These are phyloP conservation scores for Entophlyctis helioformis DNA, from an alignment of 192 early-diverging fungal genomes.

Conservation along the genomic window DNA sequence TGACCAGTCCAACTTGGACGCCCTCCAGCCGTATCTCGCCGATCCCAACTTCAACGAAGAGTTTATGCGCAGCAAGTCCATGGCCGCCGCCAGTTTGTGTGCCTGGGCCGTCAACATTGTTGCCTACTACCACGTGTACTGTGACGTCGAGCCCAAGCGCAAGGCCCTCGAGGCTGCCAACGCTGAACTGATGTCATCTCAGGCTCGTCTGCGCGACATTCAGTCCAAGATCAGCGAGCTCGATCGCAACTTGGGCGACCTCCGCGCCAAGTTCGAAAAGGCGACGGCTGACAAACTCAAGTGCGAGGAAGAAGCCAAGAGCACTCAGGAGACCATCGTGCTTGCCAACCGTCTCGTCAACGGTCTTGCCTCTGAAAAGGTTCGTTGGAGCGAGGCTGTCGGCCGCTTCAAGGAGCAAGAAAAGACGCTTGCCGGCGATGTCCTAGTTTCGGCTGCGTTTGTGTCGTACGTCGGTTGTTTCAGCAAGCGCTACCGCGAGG, in stretches of 20 bases:
- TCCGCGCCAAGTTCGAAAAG: slow-evolving; percentile 52
- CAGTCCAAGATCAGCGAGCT: slow-evolving; percentile 50
- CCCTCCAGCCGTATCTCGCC: slow-evolving; percentile 41
- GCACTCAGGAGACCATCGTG: slow-evolving; percentile 52
- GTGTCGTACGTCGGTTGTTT: slow-evolving; percentile 57
- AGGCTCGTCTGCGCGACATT: slow-evolving; percentile 40
- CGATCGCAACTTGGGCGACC: slow-evolving; percentile 44
- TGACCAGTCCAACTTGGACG: slow-evolving; percentile 45
- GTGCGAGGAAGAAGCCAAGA: slow-evolving; percentile 51
- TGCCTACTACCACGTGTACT: slow-evolving; percentile 46
- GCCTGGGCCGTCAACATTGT: slow-evolving; percentile 56
- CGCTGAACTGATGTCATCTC: slow-evolving; percentile 36
- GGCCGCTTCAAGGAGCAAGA: slow-evolving; percentile 55
- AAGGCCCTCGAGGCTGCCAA: slow-evolving; percentile 45
- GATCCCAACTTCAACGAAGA: slow-evolving; percentile 57
- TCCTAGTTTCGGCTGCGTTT: slow-evolving; percentile 46
- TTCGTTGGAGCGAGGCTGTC: slow-evolving; percentile 54
- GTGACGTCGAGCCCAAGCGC: slow-evolving; percentile 54
- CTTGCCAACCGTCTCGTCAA: slow-evolving; percentile 52
- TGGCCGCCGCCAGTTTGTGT: slow-evolving; percentile 54
- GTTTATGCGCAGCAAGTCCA: slow-evolving; percentile 49
- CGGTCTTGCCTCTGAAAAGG: slow-evolving; percentile 55
- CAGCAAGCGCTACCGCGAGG: slow-evolving; percentile 48
- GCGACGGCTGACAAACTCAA: slow-evolving; percentile 49
- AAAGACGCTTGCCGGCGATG: slow-evolving; percentile 52